phyloP scores from a whole-genome alignment of 495 filamentous ascomycete species.

The Trichoderma parareesei region DNA sequence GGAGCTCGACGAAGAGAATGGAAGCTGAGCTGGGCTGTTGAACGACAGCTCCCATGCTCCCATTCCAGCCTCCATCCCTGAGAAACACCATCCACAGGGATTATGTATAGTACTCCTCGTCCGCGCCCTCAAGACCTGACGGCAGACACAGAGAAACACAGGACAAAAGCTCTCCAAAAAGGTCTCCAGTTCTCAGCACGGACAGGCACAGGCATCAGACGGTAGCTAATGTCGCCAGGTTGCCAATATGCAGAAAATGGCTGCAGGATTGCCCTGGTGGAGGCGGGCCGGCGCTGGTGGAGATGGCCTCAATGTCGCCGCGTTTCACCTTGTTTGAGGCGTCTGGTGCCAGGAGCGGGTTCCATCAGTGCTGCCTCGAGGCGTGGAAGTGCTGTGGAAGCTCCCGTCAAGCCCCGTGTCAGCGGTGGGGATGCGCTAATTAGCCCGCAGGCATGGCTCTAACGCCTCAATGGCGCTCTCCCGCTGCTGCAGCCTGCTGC shows the following conservation, averaged over 20 bases:
- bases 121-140: no score
- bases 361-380: not conserved
- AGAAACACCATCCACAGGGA: no score
- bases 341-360: not conserved
- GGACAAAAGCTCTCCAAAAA: not conserved
- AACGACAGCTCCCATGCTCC: no score
- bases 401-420: not conserved
- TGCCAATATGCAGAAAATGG: conserved; percentile 7
- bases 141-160: no score
- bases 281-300: not conserved
- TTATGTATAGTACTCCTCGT: no score
- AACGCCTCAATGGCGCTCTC: not conserved
- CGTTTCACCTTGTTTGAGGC: conserved; percentile 6
- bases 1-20: no score
- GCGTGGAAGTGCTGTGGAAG: conserved; percentile 6
- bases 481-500: not conserved
- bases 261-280: conserved; percentile 8
- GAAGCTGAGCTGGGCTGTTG: no score
- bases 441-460: conserved; percentile 6
- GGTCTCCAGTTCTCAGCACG: not conserved
- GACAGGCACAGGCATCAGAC: not conserved
- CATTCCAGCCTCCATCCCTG: no score
- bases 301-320: not conserved
- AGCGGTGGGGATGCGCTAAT: conserved; percentile 9
- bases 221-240: conserved; percentile 7